Evolutionary conservation across 495 filamentous ascomycete genomes (phyloP), one percentile per base, ranked within the genome.

Genomic region (Clohesyomyces aquaticus): DNA sequence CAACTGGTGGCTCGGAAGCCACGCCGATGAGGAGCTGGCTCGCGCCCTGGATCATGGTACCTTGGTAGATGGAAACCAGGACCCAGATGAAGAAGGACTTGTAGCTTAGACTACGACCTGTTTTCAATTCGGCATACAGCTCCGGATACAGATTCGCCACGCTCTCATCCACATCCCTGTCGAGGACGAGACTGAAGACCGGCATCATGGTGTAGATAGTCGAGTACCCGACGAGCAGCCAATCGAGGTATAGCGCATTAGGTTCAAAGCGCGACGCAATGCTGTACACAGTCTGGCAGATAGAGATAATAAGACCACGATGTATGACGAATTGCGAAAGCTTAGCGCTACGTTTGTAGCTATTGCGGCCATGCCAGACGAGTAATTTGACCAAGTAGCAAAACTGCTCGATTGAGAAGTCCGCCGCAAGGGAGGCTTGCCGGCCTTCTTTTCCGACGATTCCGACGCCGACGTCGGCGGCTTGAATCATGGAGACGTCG

Each of bases 401-500:
- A 78, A 99, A 99, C 70, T 96, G 91, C 53, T 89, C 87, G 72
- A 98, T 93, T 46, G 88, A 92, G 76, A 99, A 98, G 71, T 99
- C 95, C 1, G 95, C 95, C 0, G 95, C 95, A 1, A 99, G 83
- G 62, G 86, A 91, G 21, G 95, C 95, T 77, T 99, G 95, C 14
- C 90, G 86, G 18, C 95, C 95, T 76, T 99, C 95, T 76, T 98
- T 98, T 46, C 95, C 95, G 10, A 97, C 95, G 63, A 99, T 98
- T 29, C 95, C 95, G 59, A 99, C 91, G 42, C 95, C 95, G 0
- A 99, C 91, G 69, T 98, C 95, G 0, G 95, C 95, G 4, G 94
- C 93, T 77, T 96, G 93, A 68, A 99, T 99, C 95, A 99, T 99
- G 53, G 88, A 92, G 27, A 99, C 95, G 74, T 99, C 95, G 77